Base-by-base conservation (phyloP, 768 basidiomycete species). In the Pholiota conissans region DNA sequence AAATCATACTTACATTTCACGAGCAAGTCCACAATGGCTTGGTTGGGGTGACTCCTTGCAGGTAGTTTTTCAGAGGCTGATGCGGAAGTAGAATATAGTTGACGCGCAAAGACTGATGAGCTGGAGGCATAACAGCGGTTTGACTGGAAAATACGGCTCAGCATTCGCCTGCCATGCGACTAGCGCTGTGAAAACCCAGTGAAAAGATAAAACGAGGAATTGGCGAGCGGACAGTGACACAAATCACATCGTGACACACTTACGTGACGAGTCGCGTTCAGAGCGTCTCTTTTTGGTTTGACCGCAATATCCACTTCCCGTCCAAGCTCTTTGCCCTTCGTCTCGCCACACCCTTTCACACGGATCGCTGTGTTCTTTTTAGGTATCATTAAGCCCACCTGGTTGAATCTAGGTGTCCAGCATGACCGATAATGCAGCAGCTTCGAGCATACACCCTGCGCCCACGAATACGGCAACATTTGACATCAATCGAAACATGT, bases 401-500 rank as follows among this genome's bases (percentile, higher is more conserved):
- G 49, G 29, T 29, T 14, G 35, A 20, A 20, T 30, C 10, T 45
- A 9, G 22, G 20, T 11, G 42, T 18, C 27, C 29, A 29, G 22
- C 49, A 76, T 74, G 74, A 55, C 70, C 24, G 72, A 73, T 22
- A 69, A 55, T 66, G 60, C 63, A 27, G 49, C 61, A 18, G 48
- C 63, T 30, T 58, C 67, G 47, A 57, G 57, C 40, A 58, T 62
- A 30, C 59, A 56, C n/a, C 37, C 59, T 37, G 56, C 66, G 13
- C 65, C 71, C 37, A 65, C 67, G 20, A 61, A 60, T 49, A 57
- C 71, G 55, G 59, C 70, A 46, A 61, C 67, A 32, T 74, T 67
- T 63, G 69, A 71, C 61, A 70, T 71, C 46, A 69, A 73, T 52
- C 69, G 74, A 47, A 74, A 69, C 54, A 81, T 90, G 76, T 76